A percentile compares a stretch with the other conserved stretches of the same genome.
phyloP scores from a whole-genome alignment of 371 early-diverging fungal species.

The Actinomortierella wolfii region DNA sequence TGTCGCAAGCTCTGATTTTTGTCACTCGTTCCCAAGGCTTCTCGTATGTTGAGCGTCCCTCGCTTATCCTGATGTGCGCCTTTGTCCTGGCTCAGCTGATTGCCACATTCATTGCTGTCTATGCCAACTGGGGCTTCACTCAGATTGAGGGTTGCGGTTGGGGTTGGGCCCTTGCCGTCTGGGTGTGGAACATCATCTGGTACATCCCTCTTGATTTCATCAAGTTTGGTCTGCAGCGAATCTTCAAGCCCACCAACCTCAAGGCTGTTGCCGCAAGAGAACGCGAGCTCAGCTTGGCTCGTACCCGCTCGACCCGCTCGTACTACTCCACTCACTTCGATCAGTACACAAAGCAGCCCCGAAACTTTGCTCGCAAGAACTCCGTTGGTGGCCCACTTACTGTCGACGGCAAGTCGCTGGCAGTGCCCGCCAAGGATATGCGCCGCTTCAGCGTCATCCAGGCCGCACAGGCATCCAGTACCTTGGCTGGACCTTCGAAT shows the following conservation, averaged over 20 bases:
- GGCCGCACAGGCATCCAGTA: slow-evolving; percentile 53
- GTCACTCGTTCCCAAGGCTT: slow-evolving; percentile 65
- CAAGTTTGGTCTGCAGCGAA: slow-evolving; percentile 71
- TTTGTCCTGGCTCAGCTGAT: slow-evolving; percentile 63
- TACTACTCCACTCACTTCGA: slow-evolving; percentile 59
- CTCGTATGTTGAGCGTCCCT: slow-evolving; percentile 64
- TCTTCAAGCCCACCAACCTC: slow-evolving; percentile 55
- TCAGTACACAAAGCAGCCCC: slow-evolving; percentile 49
- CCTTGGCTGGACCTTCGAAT: slow-evolving; percentile 40
- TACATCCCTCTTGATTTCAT: slow-evolving; percentile 74
- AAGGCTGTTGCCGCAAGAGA: slow-evolving; percentile 48
- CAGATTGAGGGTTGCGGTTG: slow-evolving; percentile 61
- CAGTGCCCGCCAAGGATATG: slow-evolving; percentile 52
- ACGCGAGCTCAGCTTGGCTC: slow-evolving; percentile 50
- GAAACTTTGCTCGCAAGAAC: slow-evolving; percentile 54
- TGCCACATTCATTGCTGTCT: slow-evolving; percentile 65
- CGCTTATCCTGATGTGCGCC: slow-evolving; percentile 55
- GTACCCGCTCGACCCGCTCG: slow-evolving; percentile 58
- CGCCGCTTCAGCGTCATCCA: slow-evolving; percentile 62
- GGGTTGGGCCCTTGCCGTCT: slow-evolving; percentile 68
- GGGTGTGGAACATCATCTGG: slow-evolving; percentile 83
- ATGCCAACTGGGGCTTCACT: slow-evolving; percentile 67
- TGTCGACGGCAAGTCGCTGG: slow-evolving; percentile 52
- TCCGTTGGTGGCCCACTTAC: slow-evolving; percentile 51
- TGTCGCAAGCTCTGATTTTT: slow-evolving; percentile 67